phyloP scores from a whole-genome alignment of 2,329 filamentous ascomycete species.

The Aureobasidium musti region DNA sequence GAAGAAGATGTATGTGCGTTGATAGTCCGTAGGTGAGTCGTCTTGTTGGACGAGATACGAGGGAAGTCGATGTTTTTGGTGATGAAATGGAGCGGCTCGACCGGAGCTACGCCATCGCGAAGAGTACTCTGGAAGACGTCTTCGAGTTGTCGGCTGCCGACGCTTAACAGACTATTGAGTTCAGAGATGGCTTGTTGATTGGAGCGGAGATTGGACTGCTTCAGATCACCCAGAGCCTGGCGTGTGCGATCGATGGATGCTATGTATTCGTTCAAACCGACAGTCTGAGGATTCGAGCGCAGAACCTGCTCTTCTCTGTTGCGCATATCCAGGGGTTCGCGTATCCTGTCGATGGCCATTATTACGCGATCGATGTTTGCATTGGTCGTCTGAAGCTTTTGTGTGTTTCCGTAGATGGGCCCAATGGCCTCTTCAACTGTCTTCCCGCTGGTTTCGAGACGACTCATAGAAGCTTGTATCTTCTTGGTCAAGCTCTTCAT shows the following conservation, averaged over 20 bases:
- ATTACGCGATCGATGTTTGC: constrained; percentile 86
- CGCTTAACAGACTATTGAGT: constrained; percentile 72
- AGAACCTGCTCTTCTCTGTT: constrained; percentile 91
- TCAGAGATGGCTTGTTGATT: constrained; percentile 88
- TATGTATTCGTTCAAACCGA: constrained; percentile 81
- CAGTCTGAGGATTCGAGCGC: constrained; percentile 71
- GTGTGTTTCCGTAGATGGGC: constrained; percentile 89
- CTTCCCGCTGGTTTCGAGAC: constrained; percentile 84
- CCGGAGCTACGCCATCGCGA: constrained; percentile 72
- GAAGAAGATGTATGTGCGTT: constrained; percentile 55
- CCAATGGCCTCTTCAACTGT: constrained; percentile 90
- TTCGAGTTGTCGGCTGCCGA: constrained; percentile 80
- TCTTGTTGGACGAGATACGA: constrained; percentile 71
- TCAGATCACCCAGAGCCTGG: constrained; percentile 80
- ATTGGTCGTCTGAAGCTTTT: constrained; percentile 81
- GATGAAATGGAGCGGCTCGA: constrained; percentile 90
- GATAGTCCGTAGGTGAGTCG: constrained; percentile 74
- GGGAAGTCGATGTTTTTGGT: constrained; percentile 81
- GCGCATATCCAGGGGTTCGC: constrained; percentile 89
- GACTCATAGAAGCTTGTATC: constrained; percentile 82
- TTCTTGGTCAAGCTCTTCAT: constrained; percentile 92
- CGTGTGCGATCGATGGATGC: constrained; percentile 86
- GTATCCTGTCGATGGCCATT: constrained; percentile 81
- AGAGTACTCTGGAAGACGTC: constrained; percentile 78
- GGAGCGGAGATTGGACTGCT: constrained; percentile 83